Conservation (phyloP, 2,329 filamentous ascomycete genomes). For the Colletotrichum sp. region DNA sequence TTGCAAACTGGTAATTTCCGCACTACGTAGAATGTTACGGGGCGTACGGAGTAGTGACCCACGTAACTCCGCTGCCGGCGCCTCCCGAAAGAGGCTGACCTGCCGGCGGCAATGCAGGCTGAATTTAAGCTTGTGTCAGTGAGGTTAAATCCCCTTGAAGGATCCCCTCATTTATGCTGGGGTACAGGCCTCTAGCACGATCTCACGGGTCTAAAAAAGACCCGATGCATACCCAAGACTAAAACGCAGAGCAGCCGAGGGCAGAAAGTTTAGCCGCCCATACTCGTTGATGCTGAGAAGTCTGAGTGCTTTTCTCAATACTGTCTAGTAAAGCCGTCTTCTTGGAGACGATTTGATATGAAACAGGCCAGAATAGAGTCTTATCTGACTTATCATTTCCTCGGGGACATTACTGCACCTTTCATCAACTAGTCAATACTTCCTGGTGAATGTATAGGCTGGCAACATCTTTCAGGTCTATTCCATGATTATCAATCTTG, state of each 20-base stretch:
- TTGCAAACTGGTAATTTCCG: background rate
- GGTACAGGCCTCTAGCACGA: background rate
- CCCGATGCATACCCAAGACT: background rate
- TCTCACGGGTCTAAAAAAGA: background rate
- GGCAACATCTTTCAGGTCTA: background rate
- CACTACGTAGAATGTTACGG: background rate
- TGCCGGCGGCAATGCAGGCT: background rate
- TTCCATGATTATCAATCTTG: background rate
- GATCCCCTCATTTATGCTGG: background rate
- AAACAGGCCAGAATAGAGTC: background rate
- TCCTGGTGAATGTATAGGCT: background rate
- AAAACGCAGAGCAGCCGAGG: fast-evolving
- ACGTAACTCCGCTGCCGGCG: background rate
- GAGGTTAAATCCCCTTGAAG: background rate
- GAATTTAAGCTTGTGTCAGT: background rate
- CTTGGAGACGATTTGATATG: background rate
- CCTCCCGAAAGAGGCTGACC: background rate
- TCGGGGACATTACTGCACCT: background rate
- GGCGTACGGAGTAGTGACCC: background rate
- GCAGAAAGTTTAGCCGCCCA: background rate
- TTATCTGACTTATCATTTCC: background rate
- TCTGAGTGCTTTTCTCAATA: background rate
- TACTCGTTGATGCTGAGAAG: background rate
- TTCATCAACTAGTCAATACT: too few species aligned
- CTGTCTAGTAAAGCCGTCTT: background rate